These are phyloP conservation scores for Aphanomyces stellatus DNA, from an alignment of 352 stramenopile genomes.

Conservation along the genomic window DNA sequence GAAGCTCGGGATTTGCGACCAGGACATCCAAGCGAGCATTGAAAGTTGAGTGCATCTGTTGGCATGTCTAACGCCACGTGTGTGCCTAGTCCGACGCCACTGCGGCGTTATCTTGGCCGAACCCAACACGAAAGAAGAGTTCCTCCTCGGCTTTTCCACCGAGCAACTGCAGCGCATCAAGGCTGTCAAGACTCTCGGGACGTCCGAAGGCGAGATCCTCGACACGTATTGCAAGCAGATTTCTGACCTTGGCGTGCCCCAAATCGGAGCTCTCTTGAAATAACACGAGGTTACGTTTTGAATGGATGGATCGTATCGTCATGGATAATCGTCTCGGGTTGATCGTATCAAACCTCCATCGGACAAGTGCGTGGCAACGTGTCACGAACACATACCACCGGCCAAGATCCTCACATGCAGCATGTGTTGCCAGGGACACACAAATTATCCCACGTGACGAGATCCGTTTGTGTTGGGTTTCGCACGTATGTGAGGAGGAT, in stretches of 20 bases:
- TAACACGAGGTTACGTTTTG: not conserved
- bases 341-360: no score
- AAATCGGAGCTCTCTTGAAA: not conserved
- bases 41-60: not conserved
- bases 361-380: no score
- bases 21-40: slow-evolving; percentile 31
- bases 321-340: not conserved
- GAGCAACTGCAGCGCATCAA: slow-evolving; percentile 51
- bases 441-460: no score
- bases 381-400: no score
- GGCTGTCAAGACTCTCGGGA: slow-evolving; percentile 47
- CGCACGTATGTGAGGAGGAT: no score
- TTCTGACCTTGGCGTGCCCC: slow-evolving; percentile 31
- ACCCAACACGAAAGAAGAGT: slow-evolving; percentile 34
- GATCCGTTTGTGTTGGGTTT: no score
- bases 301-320: not conserved
- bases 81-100: slow-evolving; percentile 5
- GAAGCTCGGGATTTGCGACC: slow-evolving; percentile 61
- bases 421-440: no score
- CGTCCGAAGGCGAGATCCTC: slow-evolving; percentile 51
- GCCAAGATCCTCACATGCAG: no score
- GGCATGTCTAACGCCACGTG: not conserved
- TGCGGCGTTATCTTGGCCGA: not conserved
- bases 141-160: slow-evolving; percentile 54
- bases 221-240: slow-evolving; percentile 47